phyloP scores from a whole-genome alignment of 1,139 yeast species.

The Kodamaea anthophila region DNA sequence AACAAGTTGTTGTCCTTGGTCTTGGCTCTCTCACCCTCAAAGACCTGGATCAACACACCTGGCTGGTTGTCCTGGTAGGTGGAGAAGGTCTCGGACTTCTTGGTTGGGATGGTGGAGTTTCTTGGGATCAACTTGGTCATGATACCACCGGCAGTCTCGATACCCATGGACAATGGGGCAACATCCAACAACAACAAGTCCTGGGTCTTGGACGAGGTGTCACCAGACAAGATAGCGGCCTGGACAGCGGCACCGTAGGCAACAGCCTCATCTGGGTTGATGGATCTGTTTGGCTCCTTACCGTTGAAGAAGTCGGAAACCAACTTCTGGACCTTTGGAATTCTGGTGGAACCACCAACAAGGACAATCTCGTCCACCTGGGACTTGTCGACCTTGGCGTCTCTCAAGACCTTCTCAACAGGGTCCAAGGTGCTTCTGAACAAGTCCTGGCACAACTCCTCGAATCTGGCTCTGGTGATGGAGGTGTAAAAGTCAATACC shows the following conservation, averaged over 20 bases:
- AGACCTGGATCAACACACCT: conserved; percentile 92
- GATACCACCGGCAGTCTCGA: conserved; percentile 97
- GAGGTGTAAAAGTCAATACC: conserved; percentile 37
- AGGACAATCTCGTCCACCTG: conserved; percentile 33
- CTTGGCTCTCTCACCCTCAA: conserved; percentile 95
- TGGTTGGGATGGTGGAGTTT: conserved; percentile 95
- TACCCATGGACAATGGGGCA: conserved; percentile 92
- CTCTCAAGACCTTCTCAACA: conserved; percentile 35
- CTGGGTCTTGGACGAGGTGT: conserved; percentile 75
- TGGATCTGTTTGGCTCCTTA: conserved; percentile 39
- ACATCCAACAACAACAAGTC: conserved; percentile 82
- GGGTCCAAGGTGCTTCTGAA: conserved; percentile 38
- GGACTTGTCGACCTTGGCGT: conserved; percentile 34
- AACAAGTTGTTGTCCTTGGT: conserved; percentile 92
- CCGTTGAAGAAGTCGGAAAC: conserved; percentile 37
- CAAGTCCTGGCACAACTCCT: conserved; percentile 34
- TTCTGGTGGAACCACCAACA: conserved; percentile 40
- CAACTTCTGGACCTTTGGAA: conserved; percentile 36
- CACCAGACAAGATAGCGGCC: conserved; percentile 91
- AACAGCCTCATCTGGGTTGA: conserved; percentile 38
- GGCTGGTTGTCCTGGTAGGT: conserved; percentile 98
- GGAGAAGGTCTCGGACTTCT: conserved; percentile 93
- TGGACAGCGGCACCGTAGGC: conserved; percentile 53
- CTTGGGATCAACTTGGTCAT: conserved; percentile 96
- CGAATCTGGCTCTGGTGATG: conserved; percentile 37